Evolutionary conservation across 2,329 filamentous ascomycete genomes (phyloP).

Genomic region (Chrysosporium keratinophilum): DNA sequence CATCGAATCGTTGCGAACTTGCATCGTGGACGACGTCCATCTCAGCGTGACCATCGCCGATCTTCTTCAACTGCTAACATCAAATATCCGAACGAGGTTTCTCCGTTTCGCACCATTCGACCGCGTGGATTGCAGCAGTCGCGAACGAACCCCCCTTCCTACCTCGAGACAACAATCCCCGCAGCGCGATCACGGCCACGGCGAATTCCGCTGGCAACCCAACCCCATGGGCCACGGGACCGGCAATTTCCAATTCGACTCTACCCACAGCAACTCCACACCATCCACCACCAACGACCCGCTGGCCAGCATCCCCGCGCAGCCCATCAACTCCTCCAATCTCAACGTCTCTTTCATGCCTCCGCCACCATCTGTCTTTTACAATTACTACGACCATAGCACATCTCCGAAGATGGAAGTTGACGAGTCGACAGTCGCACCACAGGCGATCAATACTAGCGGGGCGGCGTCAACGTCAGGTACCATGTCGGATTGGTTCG

Average conservation of each 20-base stretch:
- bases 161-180: slow-evolving; percentile 17
- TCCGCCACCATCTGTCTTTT: slow-evolving; percentile 37
- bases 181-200: slow-evolving; percentile 13
- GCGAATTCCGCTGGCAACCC: slow-evolving; percentile 11
- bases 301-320: slow-evolving; percentile 35
- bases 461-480: slow-evolving; percentile 15
- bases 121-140: slow-evolving; percentile 34
- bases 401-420: slow-evolving; percentile 24
- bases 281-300: slow-evolving; percentile 31
- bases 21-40: slow-evolving; percentile 57
- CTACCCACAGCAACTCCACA: slow-evolving; percentile 19
- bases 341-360: slow-evolving; percentile 40
- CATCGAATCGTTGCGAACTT: slow-evolving; percentile 48
- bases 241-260: slow-evolving; percentile 16
- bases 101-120: slow-evolving; percentile 47
- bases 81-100: slow-evolving; percentile 48
- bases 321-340: slow-evolving; percentile 38
- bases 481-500: slow-evolving; percentile 47
- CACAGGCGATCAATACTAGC: slow-evolving; percentile 21
- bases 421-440: slow-evolving; percentile 23
- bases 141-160: slow-evolving; percentile 30
- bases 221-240: slow-evolving; percentile 2
- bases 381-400: slow-evolving; percentile 36
- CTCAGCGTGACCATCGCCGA: slow-evolving; percentile 53
- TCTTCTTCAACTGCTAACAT: slow-evolving; percentile 49